These are phyloP conservation scores for Agroathelia rolfsii DNA, from an alignment of 1,284 basidiomycete genomes.

Conservation along the genomic window DNA sequence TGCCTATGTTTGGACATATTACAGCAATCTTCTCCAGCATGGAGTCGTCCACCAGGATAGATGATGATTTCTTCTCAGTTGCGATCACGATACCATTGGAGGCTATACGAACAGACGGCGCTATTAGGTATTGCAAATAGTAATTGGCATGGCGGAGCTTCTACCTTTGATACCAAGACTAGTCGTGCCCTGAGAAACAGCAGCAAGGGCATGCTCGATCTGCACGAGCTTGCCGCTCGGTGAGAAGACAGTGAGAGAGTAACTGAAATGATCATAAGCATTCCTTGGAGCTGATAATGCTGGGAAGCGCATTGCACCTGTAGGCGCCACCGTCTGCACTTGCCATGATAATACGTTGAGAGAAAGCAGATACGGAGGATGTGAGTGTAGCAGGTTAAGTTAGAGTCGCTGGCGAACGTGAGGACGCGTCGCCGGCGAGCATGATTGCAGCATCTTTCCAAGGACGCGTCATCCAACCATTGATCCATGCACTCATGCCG, in stretches of 20 bases:
- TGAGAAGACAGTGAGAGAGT: slow-evolving; percentile 98
- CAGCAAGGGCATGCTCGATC: slow-evolving; percentile 98
- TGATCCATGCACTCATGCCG: not conserved
- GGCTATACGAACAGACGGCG: slow-evolving; percentile 39
- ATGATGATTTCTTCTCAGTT: slow-evolving; percentile 98
- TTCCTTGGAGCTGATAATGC: too few species aligned
- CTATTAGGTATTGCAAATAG: slow-evolving; percentile 11
- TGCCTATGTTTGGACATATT: slow-evolving; percentile 97
- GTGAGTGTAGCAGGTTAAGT: slow-evolving; percentile 1
- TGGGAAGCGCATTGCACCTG: too few species aligned
- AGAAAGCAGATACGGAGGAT: slow-evolving; percentile 7
- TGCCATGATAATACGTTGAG: too few species aligned
- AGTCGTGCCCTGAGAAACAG: slow-evolving; percentile 93
- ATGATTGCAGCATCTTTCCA: too few species aligned
- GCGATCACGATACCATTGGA: slow-evolving; percentile 99
- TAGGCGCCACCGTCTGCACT: slow-evolving; percentile 72
- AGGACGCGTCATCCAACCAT: slow-evolving; percentile 20
- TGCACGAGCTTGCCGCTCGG: slow-evolving; percentile 98
- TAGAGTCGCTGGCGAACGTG: too few species aligned
- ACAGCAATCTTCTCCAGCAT: slow-evolving; percentile 95
- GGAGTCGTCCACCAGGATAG: slow-evolving; percentile 94
- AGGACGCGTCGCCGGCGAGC: too few species aligned
- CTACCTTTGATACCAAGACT: slow-evolving; percentile 99
- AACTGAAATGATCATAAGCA: slow-evolving; percentile 42
- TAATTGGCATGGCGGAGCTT: slow-evolving; percentile 14